Conservation (phyloP, 768 basidiomycete genomes). For the Trametes cubensis region DNA sequence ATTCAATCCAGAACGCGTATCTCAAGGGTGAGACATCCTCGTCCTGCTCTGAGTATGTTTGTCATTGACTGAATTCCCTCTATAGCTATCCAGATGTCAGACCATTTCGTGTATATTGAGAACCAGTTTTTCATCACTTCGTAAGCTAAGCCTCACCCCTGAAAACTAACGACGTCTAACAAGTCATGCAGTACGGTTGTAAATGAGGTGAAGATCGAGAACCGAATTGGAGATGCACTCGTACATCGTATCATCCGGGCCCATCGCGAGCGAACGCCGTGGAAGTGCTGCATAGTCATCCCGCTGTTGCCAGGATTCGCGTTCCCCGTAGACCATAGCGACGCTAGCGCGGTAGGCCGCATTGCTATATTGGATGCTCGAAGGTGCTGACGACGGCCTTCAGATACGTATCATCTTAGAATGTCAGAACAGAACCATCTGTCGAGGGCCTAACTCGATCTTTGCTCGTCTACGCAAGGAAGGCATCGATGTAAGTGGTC, state of each 20-base stretch:
- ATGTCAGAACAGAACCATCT: slow-evolving; percentile 89
- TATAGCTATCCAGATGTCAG: slow-evolving; percentile 86
- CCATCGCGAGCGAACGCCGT: slow-evolving; percentile 74
- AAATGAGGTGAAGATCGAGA: slow-evolving; percentile 86
- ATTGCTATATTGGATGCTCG: not conserved
- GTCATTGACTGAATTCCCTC: not conserved
- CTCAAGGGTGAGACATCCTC: slow-evolving; percentile 63
- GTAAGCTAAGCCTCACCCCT: slow-evolving; percentile 46
- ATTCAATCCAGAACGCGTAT: slow-evolving; percentile 94
- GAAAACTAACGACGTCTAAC: not conserved
- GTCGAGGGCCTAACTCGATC: slow-evolving; percentile 89
- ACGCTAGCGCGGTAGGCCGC: slow-evolving; percentile 81
- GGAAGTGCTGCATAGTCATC: slow-evolving; percentile 92
- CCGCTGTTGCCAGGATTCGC: slow-evolving; percentile 93
- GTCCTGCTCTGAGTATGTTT: not conserved
- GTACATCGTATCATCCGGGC: slow-evolving; percentile 90
- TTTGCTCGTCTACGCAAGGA: slow-evolving; percentile 83
- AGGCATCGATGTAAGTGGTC: slow-evolving; percentile 75
- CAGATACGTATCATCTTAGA: slow-evolving; percentile 94
- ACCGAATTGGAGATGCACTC: slow-evolving; percentile 92
- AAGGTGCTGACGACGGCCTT: not conserved
- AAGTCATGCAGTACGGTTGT: slow-evolving; percentile 64
- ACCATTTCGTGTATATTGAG: slow-evolving; percentile 98
- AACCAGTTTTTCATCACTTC: slow-evolving; percentile 92
- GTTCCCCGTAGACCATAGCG: slow-evolving; percentile 88